A percentile compares a stretch with the other conserved stretches of the same genome.
phyloP scores from a whole-genome alignment of 2,329 filamentous ascomycete species.

The Aspergillus pseudoterreus region DNA sequence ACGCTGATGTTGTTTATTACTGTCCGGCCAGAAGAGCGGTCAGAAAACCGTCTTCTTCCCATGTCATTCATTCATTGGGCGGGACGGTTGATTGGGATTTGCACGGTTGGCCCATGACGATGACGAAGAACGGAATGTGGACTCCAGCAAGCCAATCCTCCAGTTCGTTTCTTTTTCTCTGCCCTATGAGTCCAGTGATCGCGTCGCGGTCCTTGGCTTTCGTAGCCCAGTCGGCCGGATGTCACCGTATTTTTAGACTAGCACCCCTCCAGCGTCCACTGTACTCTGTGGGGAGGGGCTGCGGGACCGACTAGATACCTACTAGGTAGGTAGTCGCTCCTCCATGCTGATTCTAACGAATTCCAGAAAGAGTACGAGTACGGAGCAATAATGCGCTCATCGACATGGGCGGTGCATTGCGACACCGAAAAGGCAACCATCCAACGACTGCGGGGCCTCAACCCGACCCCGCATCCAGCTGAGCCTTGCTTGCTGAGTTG shows the following conservation, averaged over 20 bases:
- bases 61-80: not conserved
- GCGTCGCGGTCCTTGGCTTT: constrained; percentile 2
- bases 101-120: not conserved
- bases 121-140: not conserved
- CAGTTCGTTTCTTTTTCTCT: constrained; percentile 7
- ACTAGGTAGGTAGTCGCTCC: no score
- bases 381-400: no score
- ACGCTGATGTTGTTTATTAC: not conserved
- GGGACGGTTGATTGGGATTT: constrained; percentile 2
- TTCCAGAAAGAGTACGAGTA: no score
- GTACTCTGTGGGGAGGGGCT: no score
- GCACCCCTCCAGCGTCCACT: not conserved
- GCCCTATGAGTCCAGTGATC: constrained; percentile 10
- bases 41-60: not conserved
- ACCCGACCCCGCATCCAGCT: constrained; percentile 14
- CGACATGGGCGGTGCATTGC: constrained; percentile 1
- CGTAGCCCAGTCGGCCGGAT: not conserved
- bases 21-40: constrained; percentile 2
- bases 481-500: constrained; percentile 14
- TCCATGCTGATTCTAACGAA: no score
- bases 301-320: no score
- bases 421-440: constrained; percentile 6
- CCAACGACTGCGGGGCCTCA: constrained; percentile 3
- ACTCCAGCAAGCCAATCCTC: not conserved
- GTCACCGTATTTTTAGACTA: constrained; percentile 6